Conservation (phyloP, 495 filamentous ascomycete species). For the Aspergillus ostianus region DNA sequence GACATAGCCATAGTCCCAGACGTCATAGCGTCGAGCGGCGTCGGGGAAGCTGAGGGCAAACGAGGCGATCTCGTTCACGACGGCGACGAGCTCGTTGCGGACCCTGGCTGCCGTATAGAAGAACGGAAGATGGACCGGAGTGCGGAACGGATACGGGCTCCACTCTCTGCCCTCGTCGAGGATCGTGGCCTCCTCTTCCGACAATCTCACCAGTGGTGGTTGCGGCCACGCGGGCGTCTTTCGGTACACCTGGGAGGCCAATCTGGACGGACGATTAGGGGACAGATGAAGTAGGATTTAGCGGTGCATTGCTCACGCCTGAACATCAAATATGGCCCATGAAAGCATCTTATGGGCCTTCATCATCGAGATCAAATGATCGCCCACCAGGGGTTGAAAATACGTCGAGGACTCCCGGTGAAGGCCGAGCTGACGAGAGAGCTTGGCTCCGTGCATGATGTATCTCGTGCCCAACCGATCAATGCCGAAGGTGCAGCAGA, state of each 20-base stretch:
- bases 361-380: slow-evolving; percentile 1
- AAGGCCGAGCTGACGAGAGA: slow-evolving; percentile 11
- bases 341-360: slow-evolving; percentile 24
- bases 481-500: slow-evolving; percentile 30
- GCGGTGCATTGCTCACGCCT: slow-evolving; percentile 16
- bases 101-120: slow-evolving; percentile 16
- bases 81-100: slow-evolving; percentile 17
- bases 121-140: slow-evolving; percentile 13
- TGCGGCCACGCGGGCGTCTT: slow-evolving; percentile 18
- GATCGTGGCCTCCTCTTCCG: slow-evolving; percentile 14
- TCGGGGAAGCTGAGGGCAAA: slow-evolving; percentile 19
- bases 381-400: slow-evolving; percentile 4
- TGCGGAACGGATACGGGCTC: slow-evolving; percentile 16
- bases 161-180: slow-evolving; percentile 18
- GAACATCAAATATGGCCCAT: slow-evolving; percentile 27
- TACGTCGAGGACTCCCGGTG: slow-evolving; percentile 11
- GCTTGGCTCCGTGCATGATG: slow-evolving; percentile 23
- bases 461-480: slow-evolving; percentile 26
- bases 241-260: slow-evolving; percentile 26
- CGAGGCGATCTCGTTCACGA: slow-evolving; percentile 18
- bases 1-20: slow-evolving; percentile 17
- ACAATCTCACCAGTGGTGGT: slow-evolving; percentile 20
- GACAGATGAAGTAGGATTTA: too few relatives aligned
- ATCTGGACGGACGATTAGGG: slow-evolving; percentile 14
- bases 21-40: slow-evolving; percentile 1